A percentile compares a stretch with the other conserved stretches of the same genome.
Evolutionary conservation across 1,284 basidiomycete species (phyloP).

Genomic region (Trichosporon inkin): DNA sequence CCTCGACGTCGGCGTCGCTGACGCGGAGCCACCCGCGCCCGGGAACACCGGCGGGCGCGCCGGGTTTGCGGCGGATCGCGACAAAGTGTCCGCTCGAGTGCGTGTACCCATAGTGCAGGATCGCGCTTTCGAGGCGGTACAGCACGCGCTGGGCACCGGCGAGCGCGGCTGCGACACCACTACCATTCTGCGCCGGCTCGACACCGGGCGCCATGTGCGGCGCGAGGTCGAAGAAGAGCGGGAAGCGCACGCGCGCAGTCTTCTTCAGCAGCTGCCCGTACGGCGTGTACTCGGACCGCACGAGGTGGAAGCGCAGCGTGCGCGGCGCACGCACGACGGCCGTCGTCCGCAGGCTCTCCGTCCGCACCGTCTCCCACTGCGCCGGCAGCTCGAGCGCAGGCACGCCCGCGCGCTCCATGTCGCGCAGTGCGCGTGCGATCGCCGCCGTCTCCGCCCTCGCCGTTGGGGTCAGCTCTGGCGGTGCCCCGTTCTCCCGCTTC

Average conservation of each 20-base stretch:
- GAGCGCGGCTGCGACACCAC: background rate
- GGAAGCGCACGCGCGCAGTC: slow-evolving; percentile 69
- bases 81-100: slow-evolving; percentile 89
- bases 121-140: slow-evolving; percentile 74
- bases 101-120: slow-evolving; percentile 77
- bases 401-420: slow-evolving; percentile 56
- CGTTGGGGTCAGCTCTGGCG: background rate
- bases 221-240: slow-evolving; percentile 78
- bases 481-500: background rate
- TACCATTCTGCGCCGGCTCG: slow-evolving; percentile 25
- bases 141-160: slow-evolving; percentile 53
- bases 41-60: slow-evolving; percentile 37
- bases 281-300: slow-evolving; percentile 71
- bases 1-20: slow-evolving; percentile 75
- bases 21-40: slow-evolving; percentile 67
- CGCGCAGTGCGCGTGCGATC: slow-evolving; percentile 60
- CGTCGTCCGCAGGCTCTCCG: slow-evolving; percentile 38
- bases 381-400: slow-evolving; percentile 19
- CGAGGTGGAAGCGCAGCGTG: slow-evolving; percentile 77
- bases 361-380: slow-evolving; percentile 40
- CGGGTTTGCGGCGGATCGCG: slow-evolving; percentile 75
- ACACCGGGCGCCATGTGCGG: slow-evolving; percentile 56
- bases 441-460: slow-evolving; percentile 52
- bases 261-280: slow-evolving; percentile 72
- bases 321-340: slow-evolving; percentile 63